Base-by-base conservation (phyloP, 2,329 filamentous ascomycete genomes). In the Arthrocladium fulminans region DNA sequence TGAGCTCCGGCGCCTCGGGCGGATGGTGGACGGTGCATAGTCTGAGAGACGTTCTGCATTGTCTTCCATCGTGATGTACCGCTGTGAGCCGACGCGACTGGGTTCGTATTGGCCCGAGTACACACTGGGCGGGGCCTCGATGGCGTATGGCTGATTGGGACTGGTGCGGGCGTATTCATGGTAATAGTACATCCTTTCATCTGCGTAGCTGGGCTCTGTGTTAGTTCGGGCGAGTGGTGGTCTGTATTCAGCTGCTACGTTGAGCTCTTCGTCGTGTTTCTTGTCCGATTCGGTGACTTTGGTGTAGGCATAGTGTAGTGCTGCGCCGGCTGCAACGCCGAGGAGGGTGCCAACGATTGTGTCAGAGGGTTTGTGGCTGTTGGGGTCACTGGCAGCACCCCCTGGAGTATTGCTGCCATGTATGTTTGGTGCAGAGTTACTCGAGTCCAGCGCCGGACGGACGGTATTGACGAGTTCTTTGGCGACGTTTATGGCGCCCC, bases 251-350 rank as follows among this genome's bases (percentile, higher is more conserved):
- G 19, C 10, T 34, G 40, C 32, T 5, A 15, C 32, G 10, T 34
- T 30, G 15, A 46, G 15, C 22, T 53, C 37, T 10, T 42, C 23
- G 19, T 23, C 22, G 34, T 39, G 29, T 3, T 39, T 50, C 13
- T 52, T 51, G 55, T 1, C 60, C 58, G 32, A 84, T 81, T 51
- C 74, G 73, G 55, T 39, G 17, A 22, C 44, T 27, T 77, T 80
- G 54, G 80, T 74, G 70, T 88, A 81, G 19, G 80, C 81, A 65
- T 92, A 94, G 8, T 86, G 83, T 34, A 86, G 71, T 8, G 83
- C 84, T 29, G 83, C 85, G 32, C 84, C 85, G 15, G 86, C 86
- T 13, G 86, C 86, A 25, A 84, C 86, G 37, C 86, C 87, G 42
- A 94, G 73, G 9, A 94, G 71, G 6, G 85, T 84, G 6, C 87